Conservation (phyloP, 257 asterid genomes). For the Solanum piurae region DNA sequence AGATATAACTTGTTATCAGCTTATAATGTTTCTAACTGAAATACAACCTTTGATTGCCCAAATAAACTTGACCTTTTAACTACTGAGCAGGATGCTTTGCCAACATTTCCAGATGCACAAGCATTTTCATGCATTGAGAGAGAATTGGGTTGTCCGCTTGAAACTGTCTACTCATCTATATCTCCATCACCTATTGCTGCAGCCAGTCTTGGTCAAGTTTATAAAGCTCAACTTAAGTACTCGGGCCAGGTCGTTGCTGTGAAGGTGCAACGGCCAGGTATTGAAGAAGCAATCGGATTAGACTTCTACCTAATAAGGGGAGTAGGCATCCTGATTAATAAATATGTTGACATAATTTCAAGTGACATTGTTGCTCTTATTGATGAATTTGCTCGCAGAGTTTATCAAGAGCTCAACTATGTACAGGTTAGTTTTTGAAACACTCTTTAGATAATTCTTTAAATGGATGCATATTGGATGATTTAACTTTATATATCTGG, state of each 20-base stretch:
- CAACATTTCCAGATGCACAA: constrained; percentile 92
- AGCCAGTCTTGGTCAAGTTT: constrained; percentile 98
- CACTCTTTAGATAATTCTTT: neutral
- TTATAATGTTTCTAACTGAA: neutral
- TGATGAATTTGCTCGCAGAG: constrained; percentile 94
- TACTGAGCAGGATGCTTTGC: constrained; percentile 80
- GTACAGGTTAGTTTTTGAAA: constrained; percentile 63
- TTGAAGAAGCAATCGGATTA: constrained; percentile 85
- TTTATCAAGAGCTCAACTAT: constrained; percentile 94
- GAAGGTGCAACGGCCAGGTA: constrained; percentile 96
- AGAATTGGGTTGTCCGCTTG: constrained; percentile 71
- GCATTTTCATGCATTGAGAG: constrained; percentile 93
- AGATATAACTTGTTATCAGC: neutral
- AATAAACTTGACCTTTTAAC: neutral
- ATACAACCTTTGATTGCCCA: neutral
- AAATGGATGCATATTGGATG: neutral
- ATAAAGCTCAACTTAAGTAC: constrained; percentile 79
- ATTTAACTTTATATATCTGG: neutral
- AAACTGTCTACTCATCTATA: constrained; percentile 66
- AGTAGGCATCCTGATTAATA: constrained; percentile 70
- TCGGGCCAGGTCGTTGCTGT: constrained; percentile 92
- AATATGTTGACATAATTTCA: constrained; percentile 59
- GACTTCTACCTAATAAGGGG: constrained; percentile 91
- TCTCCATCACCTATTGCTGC: constrained; percentile 98
- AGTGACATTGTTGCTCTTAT: constrained; percentile 89